phyloP scores from a whole-genome alignment of 2,329 filamentous ascomycete genomes.

The Bipolaris gigantea region DNA sequence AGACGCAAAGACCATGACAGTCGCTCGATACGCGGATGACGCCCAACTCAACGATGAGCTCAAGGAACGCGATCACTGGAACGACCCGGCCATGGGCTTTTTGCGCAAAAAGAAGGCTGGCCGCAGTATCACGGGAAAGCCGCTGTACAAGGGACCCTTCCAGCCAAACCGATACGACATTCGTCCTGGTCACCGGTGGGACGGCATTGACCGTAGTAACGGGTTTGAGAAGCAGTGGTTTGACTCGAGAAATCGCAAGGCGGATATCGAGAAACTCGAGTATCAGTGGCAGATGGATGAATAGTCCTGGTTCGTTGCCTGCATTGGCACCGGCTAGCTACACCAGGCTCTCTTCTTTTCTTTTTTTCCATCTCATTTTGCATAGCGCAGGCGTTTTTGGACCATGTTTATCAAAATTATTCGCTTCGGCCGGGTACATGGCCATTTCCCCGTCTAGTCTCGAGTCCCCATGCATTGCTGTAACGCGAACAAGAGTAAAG shows the following conservation, averaged over 20 bases:
- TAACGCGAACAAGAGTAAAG: too few species aligned
- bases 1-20: conserved; percentile 78
- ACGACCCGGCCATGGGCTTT: conserved; percentile 88
- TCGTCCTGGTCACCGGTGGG: conserved; percentile 89
- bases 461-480: too few species aligned
- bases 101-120: conserved; percentile 58
- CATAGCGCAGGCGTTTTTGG: background rate
- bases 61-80: conserved; percentile 78
- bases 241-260: conserved; percentile 76
- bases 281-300: conserved; percentile 98
- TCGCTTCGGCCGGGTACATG: too few species aligned
- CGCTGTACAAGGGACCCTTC: conserved; percentile 75
- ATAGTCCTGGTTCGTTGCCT: conserved; percentile 41
- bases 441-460: too few species aligned
- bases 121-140: conserved; percentile 57
- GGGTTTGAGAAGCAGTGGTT: conserved; percentile 95
- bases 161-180: conserved; percentile 94
- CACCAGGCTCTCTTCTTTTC: too few species aligned
- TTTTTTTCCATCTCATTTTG: background rate
- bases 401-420: too few species aligned
- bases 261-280: conserved; percentile 76
- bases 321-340: too few species aligned
- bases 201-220: conserved; percentile 91
- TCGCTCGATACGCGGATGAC: conserved; percentile 83
- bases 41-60: conserved; percentile 81